Evolutionary conservation across 1,139 yeast genomes (phyloP).

Genomic region (Groenewaldozyma auringiensis): DNA sequence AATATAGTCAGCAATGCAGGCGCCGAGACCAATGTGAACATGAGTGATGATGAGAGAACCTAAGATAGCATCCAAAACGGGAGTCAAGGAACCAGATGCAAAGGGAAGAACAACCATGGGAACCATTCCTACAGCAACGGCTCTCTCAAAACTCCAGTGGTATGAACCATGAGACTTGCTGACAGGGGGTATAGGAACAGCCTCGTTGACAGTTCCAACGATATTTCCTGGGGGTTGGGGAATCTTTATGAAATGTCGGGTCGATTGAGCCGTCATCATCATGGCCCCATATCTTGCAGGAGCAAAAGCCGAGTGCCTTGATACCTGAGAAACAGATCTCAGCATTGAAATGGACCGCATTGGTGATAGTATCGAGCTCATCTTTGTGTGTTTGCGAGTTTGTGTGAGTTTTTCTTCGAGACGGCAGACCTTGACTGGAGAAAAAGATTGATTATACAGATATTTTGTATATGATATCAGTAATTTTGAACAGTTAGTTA

Average conservation of each 20-base stretch:
- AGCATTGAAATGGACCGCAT: neutral
- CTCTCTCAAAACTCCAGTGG: constrained; percentile 83
- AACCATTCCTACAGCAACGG: constrained; percentile 57
- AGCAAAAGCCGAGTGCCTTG: neutral
- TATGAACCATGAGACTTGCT: constrained; percentile 67
- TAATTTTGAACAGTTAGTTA: too few relatives aligned
- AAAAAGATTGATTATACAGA: too few relatives aligned
- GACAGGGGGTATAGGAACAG: constrained; percentile 56
- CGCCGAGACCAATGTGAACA: constrained; percentile 70
- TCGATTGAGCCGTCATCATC: neutral
- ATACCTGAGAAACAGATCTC: neutral
- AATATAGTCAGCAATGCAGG: constrained; percentile 84
- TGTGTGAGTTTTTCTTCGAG: too few relatives aligned
- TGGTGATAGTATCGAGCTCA: neutral
- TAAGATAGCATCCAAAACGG: constrained; percentile 63
- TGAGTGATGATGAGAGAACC: constrained; percentile 61
- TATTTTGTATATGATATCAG: too few relatives aligned
- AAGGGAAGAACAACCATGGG: constrained; percentile 73
- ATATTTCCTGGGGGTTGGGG: constrained; percentile 36
- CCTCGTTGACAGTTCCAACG: constrained; percentile 73
- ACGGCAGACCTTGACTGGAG: too few relatives aligned
- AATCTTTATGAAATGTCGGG: constrained; percentile 35
- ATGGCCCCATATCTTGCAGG: neutral
- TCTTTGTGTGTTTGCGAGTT: too few relatives aligned
- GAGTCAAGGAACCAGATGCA: constrained; percentile 50